These are phyloP conservation scores for Komagataella phaffii DNA, from an alignment of 805 yeast species.

Conservation along the genomic window DNA sequence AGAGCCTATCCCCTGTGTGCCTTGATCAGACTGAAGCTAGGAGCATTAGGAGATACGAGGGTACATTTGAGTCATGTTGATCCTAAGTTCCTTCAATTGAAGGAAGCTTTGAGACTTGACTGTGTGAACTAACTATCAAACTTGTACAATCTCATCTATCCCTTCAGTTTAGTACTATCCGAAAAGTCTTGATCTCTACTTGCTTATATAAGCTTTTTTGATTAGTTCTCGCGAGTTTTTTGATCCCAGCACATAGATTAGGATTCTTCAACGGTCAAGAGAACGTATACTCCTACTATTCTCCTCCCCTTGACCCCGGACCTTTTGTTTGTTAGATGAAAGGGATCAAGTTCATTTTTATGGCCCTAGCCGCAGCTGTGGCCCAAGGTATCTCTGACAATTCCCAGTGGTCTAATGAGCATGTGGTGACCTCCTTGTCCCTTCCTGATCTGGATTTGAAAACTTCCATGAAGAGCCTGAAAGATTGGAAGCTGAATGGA, in stretches of 20 bases:
- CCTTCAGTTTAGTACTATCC: too few relatives aligned
- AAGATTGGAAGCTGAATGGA: slow-evolving; percentile 14
- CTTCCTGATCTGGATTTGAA: slow-evolving; percentile 1
- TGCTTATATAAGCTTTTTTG: background rate
- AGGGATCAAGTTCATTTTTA: background rate
- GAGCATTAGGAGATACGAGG: background rate
- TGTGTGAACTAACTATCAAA: too few relatives aligned
- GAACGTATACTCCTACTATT: background rate
- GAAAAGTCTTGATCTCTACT: background rate
- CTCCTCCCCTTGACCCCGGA: background rate
- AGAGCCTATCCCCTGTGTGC: too few relatives aligned
- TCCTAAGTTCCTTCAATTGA: too few relatives aligned
- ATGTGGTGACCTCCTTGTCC: background rate
- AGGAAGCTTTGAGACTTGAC: background rate
- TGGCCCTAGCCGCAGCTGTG: background rate
- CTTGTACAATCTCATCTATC: too few relatives aligned
- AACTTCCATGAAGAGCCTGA: background rate
- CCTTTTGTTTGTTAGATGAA: background rate
- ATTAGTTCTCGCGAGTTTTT: background rate
- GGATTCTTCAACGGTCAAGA: background rate
- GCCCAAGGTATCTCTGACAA: background rate
- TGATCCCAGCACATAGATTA: background rate
- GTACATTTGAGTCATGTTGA: too few relatives aligned
- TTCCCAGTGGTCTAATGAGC: background rate
- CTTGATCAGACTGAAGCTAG: background rate